These are phyloP conservation scores for Pichia nanzhaoensis DNA, from an alignment of 805 yeast genomes.

Conservation along the genomic window DNA sequence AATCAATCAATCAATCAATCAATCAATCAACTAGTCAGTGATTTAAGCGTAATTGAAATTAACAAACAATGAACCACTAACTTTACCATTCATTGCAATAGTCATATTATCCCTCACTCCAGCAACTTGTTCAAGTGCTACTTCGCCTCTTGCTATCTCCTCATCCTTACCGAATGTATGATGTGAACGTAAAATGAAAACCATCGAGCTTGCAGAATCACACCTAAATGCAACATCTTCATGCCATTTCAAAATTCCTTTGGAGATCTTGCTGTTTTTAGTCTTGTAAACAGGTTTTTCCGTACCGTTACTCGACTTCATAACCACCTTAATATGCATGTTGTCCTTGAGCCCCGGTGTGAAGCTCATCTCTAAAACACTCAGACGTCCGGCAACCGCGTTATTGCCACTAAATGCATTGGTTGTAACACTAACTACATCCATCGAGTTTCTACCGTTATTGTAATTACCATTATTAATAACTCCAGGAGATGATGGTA, in stretches of 20 bases:
- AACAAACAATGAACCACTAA: slow-evolving; percentile 36
- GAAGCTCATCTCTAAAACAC: slow-evolving; percentile 35
- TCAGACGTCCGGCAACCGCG: slow-evolving; percentile 48
- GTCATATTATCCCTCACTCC: slow-evolving; percentile 39
- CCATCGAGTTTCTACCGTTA: slow-evolving; percentile 12
- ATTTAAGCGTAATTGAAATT: slow-evolving; percentile 31
- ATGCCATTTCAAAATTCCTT: slow-evolving; percentile 45
- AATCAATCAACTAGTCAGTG: not conserved
- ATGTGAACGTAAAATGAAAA: slow-evolving; percentile 56
- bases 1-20: too few relatives aligned
- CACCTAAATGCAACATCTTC: slow-evolving; percentile 67
- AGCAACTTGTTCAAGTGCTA: slow-evolving; percentile 44
- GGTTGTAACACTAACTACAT: slow-evolving; percentile 30
- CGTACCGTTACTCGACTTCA: slow-evolving; percentile 30
- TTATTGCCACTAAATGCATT: slow-evolving; percentile 16
- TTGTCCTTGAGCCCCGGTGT: slow-evolving; percentile 13
- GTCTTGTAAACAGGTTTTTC: slow-evolving; percentile 62
- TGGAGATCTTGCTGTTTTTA: slow-evolving; percentile 42
- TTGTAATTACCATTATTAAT: slow-evolving; percentile 2
- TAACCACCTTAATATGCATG: slow-evolving; percentile 48
- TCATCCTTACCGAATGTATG: slow-evolving; percentile 68
- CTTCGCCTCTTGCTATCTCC: slow-evolving; percentile 53
- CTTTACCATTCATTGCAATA: slow-evolving; percentile 27
- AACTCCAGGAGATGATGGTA: slow-evolving; percentile 7
- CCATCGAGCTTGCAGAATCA: slow-evolving; percentile 49